Evolutionary conservation across 352 stramenopile species (phyloP), one percentile per base, ranked within the genome.

Genomic region (Phytophthora citrophthora): DNA sequence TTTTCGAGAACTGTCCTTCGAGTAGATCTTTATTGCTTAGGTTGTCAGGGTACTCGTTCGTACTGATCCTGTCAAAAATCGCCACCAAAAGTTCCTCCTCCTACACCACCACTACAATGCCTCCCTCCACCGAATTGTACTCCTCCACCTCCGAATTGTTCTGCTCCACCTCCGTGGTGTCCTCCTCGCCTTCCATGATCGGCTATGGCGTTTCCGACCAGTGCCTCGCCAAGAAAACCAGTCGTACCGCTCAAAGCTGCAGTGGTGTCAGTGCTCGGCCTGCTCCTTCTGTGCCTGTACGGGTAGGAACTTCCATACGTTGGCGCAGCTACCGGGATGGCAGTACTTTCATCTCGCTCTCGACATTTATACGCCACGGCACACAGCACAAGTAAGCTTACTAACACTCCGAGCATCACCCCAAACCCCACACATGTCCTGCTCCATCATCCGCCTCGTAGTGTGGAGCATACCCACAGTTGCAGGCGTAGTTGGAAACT

Each of bases 401-500:
- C 2, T 20, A 74, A 38, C 54, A 67, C 13, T 60, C 53, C 51
- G 64, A 68, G 50, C 64, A 79, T n/a, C 72, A 77, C 18, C 77
- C 72, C 85, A 8, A 89, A 54, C 79, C n/a, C n/a, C 74, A 82
- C 26, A 69, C 15, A 7, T 84, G 48, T 41, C 61, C 47, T 36
- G 50, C 27, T 2, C 26, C 50, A 44, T 38, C 68, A 31, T 59
- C 24, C 10, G 23, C 8, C 4, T 11, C 20, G 12, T 43, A 23
- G 5, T 70, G 63, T 11, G 53, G 48, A 18, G 29, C 16, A 23
- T 64, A 72, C n/a, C 61, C 52, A 24, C 74, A 84, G 32, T 81
- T 81, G 53, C 79, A 86, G 8, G 69, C 70, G 47, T 87, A 89
- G 29, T 75, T 89, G 23, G 73, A 70, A 16, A 83, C 61, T 15